These are phyloP conservation scores for Cladosporium oxysporum DNA, from an alignment of 2,329 filamentous ascomycete genomes.

Conservation along the genomic window DNA sequence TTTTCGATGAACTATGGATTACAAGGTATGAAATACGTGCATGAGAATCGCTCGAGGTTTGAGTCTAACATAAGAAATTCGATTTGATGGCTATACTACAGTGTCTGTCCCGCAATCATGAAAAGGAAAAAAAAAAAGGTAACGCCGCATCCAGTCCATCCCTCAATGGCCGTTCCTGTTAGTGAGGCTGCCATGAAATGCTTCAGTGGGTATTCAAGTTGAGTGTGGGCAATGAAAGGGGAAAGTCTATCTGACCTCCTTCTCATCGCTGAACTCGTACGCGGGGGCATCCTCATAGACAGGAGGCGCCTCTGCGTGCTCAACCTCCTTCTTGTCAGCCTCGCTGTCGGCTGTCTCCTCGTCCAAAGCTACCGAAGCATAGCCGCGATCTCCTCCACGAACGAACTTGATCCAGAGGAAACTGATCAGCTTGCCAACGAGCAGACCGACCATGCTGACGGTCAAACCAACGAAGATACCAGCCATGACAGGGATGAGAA, in stretches of 20 bases:
- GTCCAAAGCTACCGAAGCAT: slow-evolving; percentile 31
- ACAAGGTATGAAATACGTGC: too few relatives aligned
- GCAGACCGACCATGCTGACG: slow-evolving; percentile 68
- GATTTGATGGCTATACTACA: slow-evolving; percentile 17
- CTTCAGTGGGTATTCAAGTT: not conserved
- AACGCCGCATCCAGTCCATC: slow-evolving; percentile 8
- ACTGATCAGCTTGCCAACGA: slow-evolving; percentile 63
- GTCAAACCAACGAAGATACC: slow-evolving; percentile 69
- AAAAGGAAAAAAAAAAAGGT: not conserved
- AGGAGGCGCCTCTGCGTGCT: slow-evolving; percentile 32
- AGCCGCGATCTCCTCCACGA: slow-evolving; percentile 46
- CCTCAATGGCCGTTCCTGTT: slow-evolving; percentile 9
- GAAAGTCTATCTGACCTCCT: slow-evolving; percentile 17
- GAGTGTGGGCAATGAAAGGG: not conserved
- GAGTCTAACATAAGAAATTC: slow-evolving; percentile 1
- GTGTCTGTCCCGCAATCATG: not conserved
- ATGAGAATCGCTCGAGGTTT: not conserved
- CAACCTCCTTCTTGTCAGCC: not conserved
- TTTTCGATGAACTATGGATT: not conserved
- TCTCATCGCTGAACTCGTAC: slow-evolving; percentile 31
- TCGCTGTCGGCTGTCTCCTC: slow-evolving; percentile 23
- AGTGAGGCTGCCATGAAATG: not conserved
- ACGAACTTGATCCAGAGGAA: slow-evolving; percentile 59
- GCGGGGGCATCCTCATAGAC: slow-evolving; percentile 39
- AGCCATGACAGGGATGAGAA: slow-evolving; percentile 68